These are phyloP conservation scores for Cryptococcus sp. DNA, from an alignment of 1,284 basidiomycete species.

Conservation along the genomic window DNA sequence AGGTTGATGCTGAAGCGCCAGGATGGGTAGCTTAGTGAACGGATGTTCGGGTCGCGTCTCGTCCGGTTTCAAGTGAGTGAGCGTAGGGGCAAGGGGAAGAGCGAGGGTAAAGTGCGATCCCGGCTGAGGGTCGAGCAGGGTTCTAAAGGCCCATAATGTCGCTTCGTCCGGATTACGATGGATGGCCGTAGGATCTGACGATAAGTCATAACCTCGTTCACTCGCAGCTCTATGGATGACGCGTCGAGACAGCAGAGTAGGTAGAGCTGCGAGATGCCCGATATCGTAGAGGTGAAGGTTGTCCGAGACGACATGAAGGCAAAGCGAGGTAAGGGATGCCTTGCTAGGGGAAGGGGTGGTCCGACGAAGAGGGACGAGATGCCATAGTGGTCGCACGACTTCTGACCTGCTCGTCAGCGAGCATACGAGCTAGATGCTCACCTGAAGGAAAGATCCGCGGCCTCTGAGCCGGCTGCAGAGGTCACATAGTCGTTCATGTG, in stretches of 20 bases:
- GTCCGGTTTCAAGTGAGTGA: conserved; percentile 20
- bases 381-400: too few relatives aligned
- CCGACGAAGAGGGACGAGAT: too few relatives aligned
- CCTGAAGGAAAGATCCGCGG: too few relatives aligned
- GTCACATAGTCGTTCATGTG: too few relatives aligned
- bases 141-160: conserved; percentile 33
- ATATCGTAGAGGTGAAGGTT: conserved; percentile 25
- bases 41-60: conserved; percentile 19
- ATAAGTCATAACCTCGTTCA: conserved; percentile 22
- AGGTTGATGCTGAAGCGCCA: conserved; percentile 7
- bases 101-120: conserved; percentile 12
- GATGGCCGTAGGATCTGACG: not conserved
- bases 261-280: conserved; percentile 13
- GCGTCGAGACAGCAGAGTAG: conserved; percentile 12
- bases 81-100: conserved; percentile 13
- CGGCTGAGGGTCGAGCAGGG: conserved; percentile 21
- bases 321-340: conserved; percentile 26
- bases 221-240: conserved; percentile 23
- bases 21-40: conserved; percentile 20
- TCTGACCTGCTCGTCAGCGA: too few relatives aligned
- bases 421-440: too few relatives aligned
- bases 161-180: conserved; percentile 25
- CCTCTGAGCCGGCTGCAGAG: too few relatives aligned
- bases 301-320: conserved; percentile 25
- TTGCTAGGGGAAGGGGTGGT: too few relatives aligned